Evolutionary conservation across 2,329 filamentous ascomycete species (phyloP), one percentile per base, ranked within the genome.

Genomic region (Coniochaeta ligniaria): DNA sequence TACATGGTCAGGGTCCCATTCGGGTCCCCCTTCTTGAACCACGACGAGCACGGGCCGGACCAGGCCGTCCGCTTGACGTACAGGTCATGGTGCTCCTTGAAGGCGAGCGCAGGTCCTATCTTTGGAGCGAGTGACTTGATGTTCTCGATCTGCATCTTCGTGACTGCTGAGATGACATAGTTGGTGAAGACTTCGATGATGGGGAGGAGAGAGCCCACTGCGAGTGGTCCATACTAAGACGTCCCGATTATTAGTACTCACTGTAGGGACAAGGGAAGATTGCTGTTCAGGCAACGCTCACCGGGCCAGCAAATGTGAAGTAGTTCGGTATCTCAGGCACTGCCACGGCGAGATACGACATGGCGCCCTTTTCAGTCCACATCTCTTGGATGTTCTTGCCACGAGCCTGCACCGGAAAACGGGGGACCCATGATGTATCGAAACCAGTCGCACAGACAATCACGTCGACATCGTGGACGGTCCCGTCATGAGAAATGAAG

Each of bases 361-460:
- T 4, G 9, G 45, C 24, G 2, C 28, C 33, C 28, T 31, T 31
- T 17, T 41, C 31, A 2, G 17, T 2, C 58, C 47, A 54, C 28
- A 6, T 38, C 31, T 59, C 58, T 41, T 59, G 43, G 7, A 59
- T n/a, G 22, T 59, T 59, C n/a, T 17, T n/a, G 2, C 31, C 58
- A 31, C 33, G 17, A 2, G 31, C 58, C 6, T 11, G 6, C 24
- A 58, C 22, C 7, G 60, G 60, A 45, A 58, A 61, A 1, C 60
- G n/a, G 1, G 55, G 60, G 3, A 35, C 20, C 31, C 28, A 58
- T 16, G 55, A 54, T 6, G 33, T 43, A 33, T 61, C 56, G 35
- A 58, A 61, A 7, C 60, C 60, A 12, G 60, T 61, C 17, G 60
- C 60, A 28, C 56, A 58, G 20, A 61, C 31, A 16, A 61, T 54